Evolutionary conservation across 345 rosid species (phyloP).

Genomic region (Populus simonii): DNA sequence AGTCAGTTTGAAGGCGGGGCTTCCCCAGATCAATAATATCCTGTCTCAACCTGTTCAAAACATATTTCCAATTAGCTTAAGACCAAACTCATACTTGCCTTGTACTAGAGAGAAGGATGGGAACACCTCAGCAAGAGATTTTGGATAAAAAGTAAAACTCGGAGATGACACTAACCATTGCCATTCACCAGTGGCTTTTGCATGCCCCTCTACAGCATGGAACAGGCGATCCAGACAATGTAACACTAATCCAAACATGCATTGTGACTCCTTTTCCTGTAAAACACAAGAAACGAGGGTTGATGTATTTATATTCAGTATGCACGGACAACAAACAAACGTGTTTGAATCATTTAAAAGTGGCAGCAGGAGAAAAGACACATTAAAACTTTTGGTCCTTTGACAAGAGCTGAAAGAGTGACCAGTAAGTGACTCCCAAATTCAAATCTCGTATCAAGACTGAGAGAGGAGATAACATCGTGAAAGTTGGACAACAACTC

Average conservation of each 20-base stretch:
- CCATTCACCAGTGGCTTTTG: slow-evolving; percentile 83
- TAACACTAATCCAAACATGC: slow-evolving; percentile 70
- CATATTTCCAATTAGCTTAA: slow-evolving; percentile 11
- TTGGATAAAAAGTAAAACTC: not conserved
- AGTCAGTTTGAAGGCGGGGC: slow-evolving; percentile 53
- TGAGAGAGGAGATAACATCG: too few relatives aligned
- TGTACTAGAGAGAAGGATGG: not conserved
- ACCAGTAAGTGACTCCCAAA: too few relatives aligned
- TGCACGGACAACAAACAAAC: too few relatives aligned
- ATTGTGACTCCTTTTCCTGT: slow-evolving; percentile 74
- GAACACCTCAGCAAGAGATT: not conserved
- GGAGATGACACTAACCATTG: slow-evolving; percentile 48
- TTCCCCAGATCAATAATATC: slow-evolving; percentile 74
- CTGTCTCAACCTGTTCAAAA: slow-evolving; percentile 63
- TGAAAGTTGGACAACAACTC: too few relatives aligned
- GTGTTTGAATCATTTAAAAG: too few relatives aligned
- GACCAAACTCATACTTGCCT: not conserved
- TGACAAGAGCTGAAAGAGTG: too few relatives aligned
- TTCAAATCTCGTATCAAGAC: too few relatives aligned
- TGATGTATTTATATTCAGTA: too few relatives aligned
- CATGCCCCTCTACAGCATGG: slow-evolving; percentile 68
- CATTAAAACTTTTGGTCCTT: too few relatives aligned
- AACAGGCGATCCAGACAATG: slow-evolving; percentile 68
- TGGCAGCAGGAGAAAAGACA: not conserved
- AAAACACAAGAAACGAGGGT: slow-evolving; percentile 6